Evolutionary conservation across 75 land plant species (phyloP).

Genomic region (Picea sitchensis): DNA sequence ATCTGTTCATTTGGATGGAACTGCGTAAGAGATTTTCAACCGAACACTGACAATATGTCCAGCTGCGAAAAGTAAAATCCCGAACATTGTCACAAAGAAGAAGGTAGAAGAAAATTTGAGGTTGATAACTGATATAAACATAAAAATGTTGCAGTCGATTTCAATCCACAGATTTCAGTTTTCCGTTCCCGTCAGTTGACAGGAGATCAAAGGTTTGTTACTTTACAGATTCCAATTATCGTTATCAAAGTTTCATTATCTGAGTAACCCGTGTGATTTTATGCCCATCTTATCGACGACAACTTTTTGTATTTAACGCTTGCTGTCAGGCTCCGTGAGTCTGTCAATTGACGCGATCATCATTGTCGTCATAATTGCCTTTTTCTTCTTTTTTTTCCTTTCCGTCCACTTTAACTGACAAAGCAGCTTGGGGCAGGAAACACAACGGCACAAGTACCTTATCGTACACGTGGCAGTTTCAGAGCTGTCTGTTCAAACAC

Average conservation of each 20-base stretch:
- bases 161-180: too few species aligned
- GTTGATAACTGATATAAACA: too few species aligned
- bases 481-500: too few species aligned
- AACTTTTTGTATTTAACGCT: conserved; percentile 7
- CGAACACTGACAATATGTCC: too few species aligned
- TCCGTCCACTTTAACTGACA: conserved; percentile 5
- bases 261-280: not conserved
- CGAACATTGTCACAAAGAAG: too few species aligned
- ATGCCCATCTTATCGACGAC: not conserved
- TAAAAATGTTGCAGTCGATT: too few species aligned
- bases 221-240: not conserved
- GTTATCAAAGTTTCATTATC: not conserved
- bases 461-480: not conserved
- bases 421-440: not conserved
- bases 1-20: too few species aligned
- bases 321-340: conserved; percentile 2
- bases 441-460: conserved; percentile 1
- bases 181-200: not conserved
- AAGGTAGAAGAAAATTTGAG: too few species aligned
- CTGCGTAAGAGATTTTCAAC: too few species aligned
- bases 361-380: not conserved
- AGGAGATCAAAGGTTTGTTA: not conserved
- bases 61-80: too few species aligned
- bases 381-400: not conserved
- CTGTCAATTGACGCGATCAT: conserved; percentile 8